phyloP scores from a whole-genome alignment of 257 asterid genomes.

The Mitragyna speciosa region DNA sequence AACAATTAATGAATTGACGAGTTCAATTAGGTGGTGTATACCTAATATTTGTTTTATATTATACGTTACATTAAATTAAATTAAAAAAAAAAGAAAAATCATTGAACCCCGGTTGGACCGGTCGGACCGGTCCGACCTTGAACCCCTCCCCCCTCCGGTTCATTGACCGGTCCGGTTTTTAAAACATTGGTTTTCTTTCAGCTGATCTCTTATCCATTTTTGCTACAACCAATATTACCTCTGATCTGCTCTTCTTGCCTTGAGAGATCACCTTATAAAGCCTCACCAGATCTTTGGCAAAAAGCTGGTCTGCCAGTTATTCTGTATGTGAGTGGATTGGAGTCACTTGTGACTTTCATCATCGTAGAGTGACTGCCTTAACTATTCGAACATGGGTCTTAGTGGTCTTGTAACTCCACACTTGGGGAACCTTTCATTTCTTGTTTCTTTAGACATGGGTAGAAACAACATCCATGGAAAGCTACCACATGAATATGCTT shows the following conservation, averaged over 20 bases:
- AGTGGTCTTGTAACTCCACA: background rate
- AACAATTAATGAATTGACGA: too few relatives aligned
- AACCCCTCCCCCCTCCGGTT: too few relatives aligned
- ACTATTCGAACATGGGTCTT: slow-evolving; percentile 1
- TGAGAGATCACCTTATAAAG: background rate
- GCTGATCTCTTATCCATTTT: background rate
- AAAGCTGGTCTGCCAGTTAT: background rate
- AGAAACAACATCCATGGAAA: background rate
- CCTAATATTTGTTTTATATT: too few relatives aligned
- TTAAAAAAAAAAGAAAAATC: too few relatives aligned
- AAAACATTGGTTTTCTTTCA: too few relatives aligned
- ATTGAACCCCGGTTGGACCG: too few relatives aligned
- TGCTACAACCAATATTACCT: background rate
- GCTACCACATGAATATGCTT: background rate
- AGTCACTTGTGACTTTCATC: slow-evolving; percentile 7
- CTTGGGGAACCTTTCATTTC: background rate
- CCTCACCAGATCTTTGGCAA: background rate
- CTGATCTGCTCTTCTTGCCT: slow-evolving; percentile 10
- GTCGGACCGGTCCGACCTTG: too few relatives aligned
- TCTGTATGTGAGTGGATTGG: slow-evolving; percentile 11
- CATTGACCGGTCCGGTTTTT: too few relatives aligned
- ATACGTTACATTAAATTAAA: too few relatives aligned
- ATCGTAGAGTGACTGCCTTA: slow-evolving; percentile 3
- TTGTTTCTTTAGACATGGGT: background rate
- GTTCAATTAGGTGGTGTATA: too few relatives aligned